These are phyloP conservation scores for Rhexocercosporidium sp. DNA, from an alignment of 2,329 filamentous ascomycete genomes.

Conservation along the genomic window DNA sequence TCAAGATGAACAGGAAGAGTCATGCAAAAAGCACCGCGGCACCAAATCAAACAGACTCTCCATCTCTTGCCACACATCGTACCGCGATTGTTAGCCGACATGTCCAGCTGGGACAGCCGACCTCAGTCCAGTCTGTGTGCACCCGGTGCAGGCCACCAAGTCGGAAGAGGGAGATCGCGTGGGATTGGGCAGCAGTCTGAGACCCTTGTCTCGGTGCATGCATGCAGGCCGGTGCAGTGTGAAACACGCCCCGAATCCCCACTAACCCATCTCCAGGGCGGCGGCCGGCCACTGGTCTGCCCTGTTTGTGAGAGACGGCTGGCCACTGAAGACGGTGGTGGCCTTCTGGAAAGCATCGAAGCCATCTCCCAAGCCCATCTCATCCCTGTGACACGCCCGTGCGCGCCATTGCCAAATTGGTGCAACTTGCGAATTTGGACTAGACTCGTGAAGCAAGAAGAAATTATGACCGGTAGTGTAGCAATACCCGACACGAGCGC, in stretches of 20 bases:
- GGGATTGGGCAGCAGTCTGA: conserved; percentile 38
- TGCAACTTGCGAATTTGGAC: conserved; percentile 34
- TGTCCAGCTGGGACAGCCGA: background rate
- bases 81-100: conserved; percentile 33
- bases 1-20: background rate
- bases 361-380: conserved; percentile 13
- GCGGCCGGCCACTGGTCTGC: conserved; percentile 10
- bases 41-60: background rate
- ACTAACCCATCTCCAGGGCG: conserved; percentile 26
- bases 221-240: conserved; percentile 31
- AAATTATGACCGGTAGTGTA: conserved; percentile 28
- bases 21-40: background rate
- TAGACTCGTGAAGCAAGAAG: conserved; percentile 22
- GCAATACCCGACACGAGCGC: conserved; percentile 23
- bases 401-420: conserved; percentile 27
- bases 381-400: conserved; percentile 8
- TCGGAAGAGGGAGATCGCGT: conserved; percentile 22
- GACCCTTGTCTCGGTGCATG: conserved; percentile 31
- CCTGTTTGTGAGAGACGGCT: conserved; percentile 10
- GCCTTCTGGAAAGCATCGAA: conserved; percentile 41
- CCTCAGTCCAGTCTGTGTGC: conserved; percentile 29
- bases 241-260: conserved; percentile 36
- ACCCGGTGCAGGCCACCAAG: conserved; percentile 22
- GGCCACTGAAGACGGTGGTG: background rate
- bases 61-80: conserved; percentile 16